These are phyloP conservation scores for Panus rudis DNA, from an alignment of 768 basidiomycete genomes.

Conservation along the genomic window DNA sequence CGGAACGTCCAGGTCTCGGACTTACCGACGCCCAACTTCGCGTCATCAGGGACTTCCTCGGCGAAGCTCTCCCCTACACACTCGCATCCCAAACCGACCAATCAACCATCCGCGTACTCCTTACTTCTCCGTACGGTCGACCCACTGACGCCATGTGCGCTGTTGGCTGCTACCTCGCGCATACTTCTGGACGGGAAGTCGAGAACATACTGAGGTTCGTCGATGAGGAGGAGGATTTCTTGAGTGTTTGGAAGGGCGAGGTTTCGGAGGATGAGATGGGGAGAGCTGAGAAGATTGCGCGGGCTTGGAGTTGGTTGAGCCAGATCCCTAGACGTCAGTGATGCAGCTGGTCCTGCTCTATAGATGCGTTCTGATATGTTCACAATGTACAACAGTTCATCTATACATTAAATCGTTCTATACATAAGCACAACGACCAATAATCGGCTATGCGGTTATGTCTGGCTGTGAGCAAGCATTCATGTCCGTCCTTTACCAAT, in stretches of 20 bases:
- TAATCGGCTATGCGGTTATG: too few relatives aligned
- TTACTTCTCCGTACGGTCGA: slow-evolving; percentile 21
- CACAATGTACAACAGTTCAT: too few relatives aligned
- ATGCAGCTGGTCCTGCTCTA: too few relatives aligned
- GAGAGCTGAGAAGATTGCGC: slow-evolving; percentile 19
- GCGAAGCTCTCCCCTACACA: slow-evolving; percentile 30
- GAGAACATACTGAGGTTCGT: slow-evolving; percentile 18
- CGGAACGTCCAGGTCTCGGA: slow-evolving; percentile 13
- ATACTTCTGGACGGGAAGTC: slow-evolving; percentile 16
- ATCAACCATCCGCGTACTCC: slow-evolving; percentile 17
- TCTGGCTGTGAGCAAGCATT: too few relatives aligned
- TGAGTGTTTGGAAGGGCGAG: slow-evolving; percentile 25
- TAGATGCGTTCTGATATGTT: too few relatives aligned
- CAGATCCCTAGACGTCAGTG: slow-evolving; percentile 1
- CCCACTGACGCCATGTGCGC: slow-evolving; percentile 25
- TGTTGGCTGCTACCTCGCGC: slow-evolving; percentile 23
- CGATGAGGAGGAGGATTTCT: slow-evolving; percentile 18
- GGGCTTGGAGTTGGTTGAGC: slow-evolving; percentile 17
- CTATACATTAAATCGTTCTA: too few relatives aligned
- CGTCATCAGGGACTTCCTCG: slow-evolving; percentile 37
- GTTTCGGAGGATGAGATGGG: slow-evolving; percentile 22
- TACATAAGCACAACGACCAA: too few relatives aligned
- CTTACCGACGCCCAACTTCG: slow-evolving; percentile 30
- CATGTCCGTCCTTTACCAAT: too few relatives aligned
- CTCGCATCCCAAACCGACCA: slow-evolving; percentile 3